Percentiles rank a stretch among this genome's conserved stretches.
Evolutionary conservation across 2,329 filamentous ascomycete genomes (phyloP).

Genomic region (Sporothrix luriei): DNA sequence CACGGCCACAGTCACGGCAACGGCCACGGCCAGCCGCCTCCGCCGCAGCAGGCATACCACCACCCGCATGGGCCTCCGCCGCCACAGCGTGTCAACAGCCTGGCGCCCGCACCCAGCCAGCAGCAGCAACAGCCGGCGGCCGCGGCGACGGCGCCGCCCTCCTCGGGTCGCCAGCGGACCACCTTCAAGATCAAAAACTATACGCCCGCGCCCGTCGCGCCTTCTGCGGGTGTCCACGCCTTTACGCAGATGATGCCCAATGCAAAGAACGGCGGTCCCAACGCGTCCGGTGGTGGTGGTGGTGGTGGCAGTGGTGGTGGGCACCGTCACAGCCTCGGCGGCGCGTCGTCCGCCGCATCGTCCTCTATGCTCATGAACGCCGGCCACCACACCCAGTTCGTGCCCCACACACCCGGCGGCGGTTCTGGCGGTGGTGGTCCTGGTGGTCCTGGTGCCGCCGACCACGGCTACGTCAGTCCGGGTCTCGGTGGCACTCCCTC

Average conservation of each 20-base stretch:
- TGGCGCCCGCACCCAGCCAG: conserved; percentile 11
- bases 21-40: conserved; percentile 1
- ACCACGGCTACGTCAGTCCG: conserved; percentile 14
- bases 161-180: conserved; percentile 36
- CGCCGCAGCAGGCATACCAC: background rate
- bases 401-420: conserved; percentile 27
- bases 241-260: conserved; percentile 37
- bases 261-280: background rate
- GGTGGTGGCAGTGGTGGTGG: background rate
- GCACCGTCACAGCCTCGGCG: background rate
- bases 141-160: conserved; percentile 26
- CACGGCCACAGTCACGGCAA: no score
- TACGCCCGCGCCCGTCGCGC: conserved; percentile 35
- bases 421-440: background rate
- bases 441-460: background rate
- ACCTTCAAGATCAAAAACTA: conserved; percentile 46
- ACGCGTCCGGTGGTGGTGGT: background rate
- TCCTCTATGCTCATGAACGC: background rate
- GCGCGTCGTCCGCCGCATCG: background rate
- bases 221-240: conserved; percentile 33
- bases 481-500: background rate
- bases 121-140: background rate
- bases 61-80: background rate
- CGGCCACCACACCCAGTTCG: conserved; percentile 33
- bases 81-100: conserved; percentile 15